Evolutionary conservation across 2,329 filamentous ascomycete species (phyloP).

Genomic region (Pseudogymnoascus destructans): DNA sequence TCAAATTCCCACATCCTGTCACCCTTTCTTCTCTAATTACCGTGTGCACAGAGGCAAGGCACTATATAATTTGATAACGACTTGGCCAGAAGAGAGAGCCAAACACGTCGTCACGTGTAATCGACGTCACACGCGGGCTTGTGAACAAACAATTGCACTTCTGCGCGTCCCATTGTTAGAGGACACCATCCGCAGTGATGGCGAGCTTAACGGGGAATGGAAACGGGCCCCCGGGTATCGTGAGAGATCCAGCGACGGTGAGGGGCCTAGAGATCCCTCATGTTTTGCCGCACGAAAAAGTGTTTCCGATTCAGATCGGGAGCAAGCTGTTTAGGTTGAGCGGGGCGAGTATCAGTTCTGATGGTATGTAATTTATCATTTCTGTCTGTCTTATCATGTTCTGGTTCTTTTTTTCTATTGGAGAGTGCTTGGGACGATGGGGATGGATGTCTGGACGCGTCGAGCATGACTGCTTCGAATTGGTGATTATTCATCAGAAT

Average conservation of each 20-base stretch:
- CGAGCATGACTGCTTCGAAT: not conserved
- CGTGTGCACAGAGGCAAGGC: not conserved
- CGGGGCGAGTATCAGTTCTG: constrained; percentile 56
- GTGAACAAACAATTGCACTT: not conserved
- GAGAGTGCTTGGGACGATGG: not conserved
- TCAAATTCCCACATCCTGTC: not conserved
- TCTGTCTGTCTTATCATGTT: not conserved
- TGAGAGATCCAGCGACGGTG: constrained; percentile 15
- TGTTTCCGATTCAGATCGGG: constrained; percentile 59
- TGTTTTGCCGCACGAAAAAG: constrained; percentile 28
- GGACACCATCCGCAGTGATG: not conserved
- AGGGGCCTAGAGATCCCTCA: constrained; percentile 22
- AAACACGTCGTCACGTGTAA: not conserved
- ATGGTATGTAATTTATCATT: constrained; percentile 40
- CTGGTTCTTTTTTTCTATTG: not conserved
- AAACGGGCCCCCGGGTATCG: constrained; percentile 16
- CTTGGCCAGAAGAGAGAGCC: not conserved
- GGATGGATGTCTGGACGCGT: not conserved
- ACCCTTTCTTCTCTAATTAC: no score
- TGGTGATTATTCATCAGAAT: not conserved
- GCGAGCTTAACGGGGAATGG: not conserved
- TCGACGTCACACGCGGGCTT: not conserved
- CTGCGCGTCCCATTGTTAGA: not conserved
- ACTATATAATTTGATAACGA: not conserved
- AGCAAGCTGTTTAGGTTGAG: constrained; percentile 56